A percentile compares a stretch with the other conserved stretches of the same genome.
Evolutionary conservation across 2,329 filamentous ascomycete genomes (phyloP).

Genomic region (Fusarium ambrosium): DNA sequence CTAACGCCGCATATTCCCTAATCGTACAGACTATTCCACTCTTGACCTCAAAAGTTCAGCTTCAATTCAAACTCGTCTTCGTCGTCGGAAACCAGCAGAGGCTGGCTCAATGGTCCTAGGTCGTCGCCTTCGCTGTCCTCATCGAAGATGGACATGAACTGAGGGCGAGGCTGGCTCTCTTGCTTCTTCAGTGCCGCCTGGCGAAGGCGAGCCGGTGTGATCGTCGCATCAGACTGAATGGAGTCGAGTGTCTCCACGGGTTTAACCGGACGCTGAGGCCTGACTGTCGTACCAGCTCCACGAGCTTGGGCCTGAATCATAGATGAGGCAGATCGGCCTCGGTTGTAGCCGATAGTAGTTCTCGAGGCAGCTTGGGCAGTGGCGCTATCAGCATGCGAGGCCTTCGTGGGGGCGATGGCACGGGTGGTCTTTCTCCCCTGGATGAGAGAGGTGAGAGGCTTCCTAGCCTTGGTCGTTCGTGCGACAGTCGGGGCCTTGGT

Average conservation of each 20-base stretch:
- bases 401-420: slow-evolving; percentile 59
- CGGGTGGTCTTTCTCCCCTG: slow-evolving; percentile 52
- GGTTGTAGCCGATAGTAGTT: slow-evolving; percentile 87
- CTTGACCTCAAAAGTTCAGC: slow-evolving; percentile 51
- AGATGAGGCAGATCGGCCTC: slow-evolving; percentile 73
- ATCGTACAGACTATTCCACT: slow-evolving; percentile 18
- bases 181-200: slow-evolving; percentile 42
- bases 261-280: slow-evolving; percentile 33
- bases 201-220: slow-evolving; percentile 60
- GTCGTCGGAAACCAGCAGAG: slow-evolving; percentile 54
- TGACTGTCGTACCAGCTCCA: slow-evolving; percentile 22
- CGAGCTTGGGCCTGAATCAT: slow-evolving; percentile 54
- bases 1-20: slow-evolving; percentile 36
- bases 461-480: slow-evolving; percentile 39
- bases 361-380: slow-evolving; percentile 77
- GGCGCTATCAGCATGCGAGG: slow-evolving; percentile 68
- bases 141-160: slow-evolving; percentile 72
- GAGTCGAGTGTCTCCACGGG: slow-evolving; percentile 28
- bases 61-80: slow-evolving; percentile 70
- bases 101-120: slow-evolving; percentile 45
- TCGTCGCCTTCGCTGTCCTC: slow-evolving; percentile 58
- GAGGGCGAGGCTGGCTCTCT: slow-evolving; percentile 56
- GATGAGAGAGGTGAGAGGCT: slow-evolving; percentile 50
- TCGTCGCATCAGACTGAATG: slow-evolving; percentile 54
- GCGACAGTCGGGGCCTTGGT: slow-evolving; percentile 8